Base-by-base conservation (phyloP, 129 eudicot species). In the Centaurea solstitialis region DNA sequence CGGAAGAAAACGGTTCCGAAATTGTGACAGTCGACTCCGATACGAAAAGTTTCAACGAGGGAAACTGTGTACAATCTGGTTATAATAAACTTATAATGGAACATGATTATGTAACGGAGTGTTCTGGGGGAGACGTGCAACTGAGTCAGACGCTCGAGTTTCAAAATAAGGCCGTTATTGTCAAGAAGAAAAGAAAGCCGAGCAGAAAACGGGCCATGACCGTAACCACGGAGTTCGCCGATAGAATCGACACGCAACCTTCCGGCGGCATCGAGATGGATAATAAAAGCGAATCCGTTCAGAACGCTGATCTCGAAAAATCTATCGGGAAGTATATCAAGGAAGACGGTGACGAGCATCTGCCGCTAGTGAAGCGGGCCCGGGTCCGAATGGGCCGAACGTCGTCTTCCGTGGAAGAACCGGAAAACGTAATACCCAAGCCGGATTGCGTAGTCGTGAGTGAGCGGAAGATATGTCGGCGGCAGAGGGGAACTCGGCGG, bases 351-450 rank as follows among this genome's bases (percentile, higher is more conserved):
- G 99, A 95, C 79, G 92, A 95, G 84, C 99, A 95, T 76, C 72
- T 95, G 75, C 99, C 99, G 4, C 35, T 95, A 64, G 91, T 93
- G 73, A 95, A 95, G 79, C 85, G 99, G 85, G 99, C 98, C 53
- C 83, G 99, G 79, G 94, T 93, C 78, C 89, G 99, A 45, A 93
- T 93, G 99, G 93, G 99, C 37, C 85, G 84, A 74, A 39, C 87
- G 38, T 74, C 89, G 66, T 79, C 87, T 59, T 80, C 97, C 7
- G n/a, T 57, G 65, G 65, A 57, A 57, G 65, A 82, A 66, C 65
- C 87, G n/a, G 66, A 4, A 35, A 87, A 84, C 74, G 30, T 22
- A 57, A 38, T 22, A 57, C 23, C 43, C 7, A 71, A 20, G 33
- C 85, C n/a, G 37, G 62, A 62, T 64, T 35, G 73, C 70, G 79